A percentile compares a stretch with the other conserved stretches of the same genome.
These are phyloP conservation scores for Metrosideros polymorpha DNA, from an alignment of 441 rosid genomes.

Conservation along the genomic window DNA sequence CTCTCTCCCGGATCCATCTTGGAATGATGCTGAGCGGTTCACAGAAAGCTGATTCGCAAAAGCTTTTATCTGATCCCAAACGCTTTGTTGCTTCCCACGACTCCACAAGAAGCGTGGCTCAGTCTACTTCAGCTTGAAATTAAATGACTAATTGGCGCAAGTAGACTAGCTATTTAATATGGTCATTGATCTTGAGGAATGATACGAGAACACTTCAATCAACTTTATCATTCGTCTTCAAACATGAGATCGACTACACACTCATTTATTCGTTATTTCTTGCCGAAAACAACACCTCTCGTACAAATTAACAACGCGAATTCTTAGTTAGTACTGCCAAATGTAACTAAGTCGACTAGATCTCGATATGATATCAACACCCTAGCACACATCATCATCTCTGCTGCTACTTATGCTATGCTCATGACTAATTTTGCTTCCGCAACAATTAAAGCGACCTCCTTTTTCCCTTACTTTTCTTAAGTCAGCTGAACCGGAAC, in stretches of 20 bases:
- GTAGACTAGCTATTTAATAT: neutral
- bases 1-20: neutral
- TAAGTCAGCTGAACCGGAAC: neutral
- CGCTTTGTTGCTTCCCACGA: neutral
- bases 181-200: neutral
- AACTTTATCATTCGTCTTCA: neutral
- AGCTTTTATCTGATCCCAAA: neutral
- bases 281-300: neutral
- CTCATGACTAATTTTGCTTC: neutral
- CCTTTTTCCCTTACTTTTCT: neutral
- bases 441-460: neutral
- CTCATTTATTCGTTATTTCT: neutral
- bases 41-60: neutral
- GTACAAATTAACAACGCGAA: neutral
- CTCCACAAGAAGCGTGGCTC: neutral
- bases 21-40: neutral
- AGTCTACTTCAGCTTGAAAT: neutral
- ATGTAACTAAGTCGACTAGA: neutral
- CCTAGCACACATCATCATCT: neutral
- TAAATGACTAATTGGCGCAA: neutral
- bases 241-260: neutral
- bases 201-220: neutral
- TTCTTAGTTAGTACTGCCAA: neutral
- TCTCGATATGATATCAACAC: neutral
- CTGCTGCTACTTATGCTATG: neutral